Evolutionary conservation across 148 eudicot genomes (phyloP).

Genomic region (Cornus florida): DNA sequence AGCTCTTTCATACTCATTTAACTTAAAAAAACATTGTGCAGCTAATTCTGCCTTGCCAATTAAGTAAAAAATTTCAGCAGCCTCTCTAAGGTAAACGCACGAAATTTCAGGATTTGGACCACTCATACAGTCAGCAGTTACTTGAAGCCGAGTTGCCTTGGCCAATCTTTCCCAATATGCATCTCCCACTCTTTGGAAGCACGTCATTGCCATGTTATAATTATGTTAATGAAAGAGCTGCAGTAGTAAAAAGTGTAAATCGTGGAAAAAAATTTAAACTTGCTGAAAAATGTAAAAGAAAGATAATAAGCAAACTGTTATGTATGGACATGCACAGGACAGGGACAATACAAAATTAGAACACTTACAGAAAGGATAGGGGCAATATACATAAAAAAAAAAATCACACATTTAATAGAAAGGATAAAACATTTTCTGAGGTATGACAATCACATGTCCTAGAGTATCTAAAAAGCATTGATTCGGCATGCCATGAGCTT

Average conservation of each 20-base stretch:
- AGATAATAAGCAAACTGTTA: too few species aligned
- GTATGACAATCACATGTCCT: too few species aligned
- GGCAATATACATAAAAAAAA: too few species aligned
- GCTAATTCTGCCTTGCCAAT: constrained; percentile 32
- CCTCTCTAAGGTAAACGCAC: constrained; percentile 29
- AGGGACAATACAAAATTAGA: too few species aligned
- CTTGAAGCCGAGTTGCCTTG: constrained; percentile 40
- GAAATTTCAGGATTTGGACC: constrained; percentile 29
- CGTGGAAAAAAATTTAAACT: background rate
- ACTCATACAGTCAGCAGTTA: constrained; percentile 27
- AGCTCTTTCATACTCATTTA: constrained; percentile 39
- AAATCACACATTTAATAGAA: too few species aligned
- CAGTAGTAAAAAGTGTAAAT: background rate
- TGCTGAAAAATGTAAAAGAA: background rate
- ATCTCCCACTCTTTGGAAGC: constrained; percentile 58
- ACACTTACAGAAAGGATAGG: too few species aligned
- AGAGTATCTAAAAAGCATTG: too few species aligned
- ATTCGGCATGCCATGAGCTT: too few species aligned
- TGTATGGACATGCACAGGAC: too few species aligned
- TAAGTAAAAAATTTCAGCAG: constrained; percentile 48
- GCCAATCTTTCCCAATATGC: constrained; percentile 36
- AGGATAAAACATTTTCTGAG: too few species aligned
- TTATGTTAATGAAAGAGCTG: constrained; percentile 47
- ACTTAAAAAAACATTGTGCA: constrained; percentile 34
- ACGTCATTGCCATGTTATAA: constrained; percentile 52